Percentiles rank a stretch among this genome's conserved stretches.
phyloP scores from a whole-genome alignment of 768 basidiomycete species.

The Leucosporidium yakuticum region DNA sequence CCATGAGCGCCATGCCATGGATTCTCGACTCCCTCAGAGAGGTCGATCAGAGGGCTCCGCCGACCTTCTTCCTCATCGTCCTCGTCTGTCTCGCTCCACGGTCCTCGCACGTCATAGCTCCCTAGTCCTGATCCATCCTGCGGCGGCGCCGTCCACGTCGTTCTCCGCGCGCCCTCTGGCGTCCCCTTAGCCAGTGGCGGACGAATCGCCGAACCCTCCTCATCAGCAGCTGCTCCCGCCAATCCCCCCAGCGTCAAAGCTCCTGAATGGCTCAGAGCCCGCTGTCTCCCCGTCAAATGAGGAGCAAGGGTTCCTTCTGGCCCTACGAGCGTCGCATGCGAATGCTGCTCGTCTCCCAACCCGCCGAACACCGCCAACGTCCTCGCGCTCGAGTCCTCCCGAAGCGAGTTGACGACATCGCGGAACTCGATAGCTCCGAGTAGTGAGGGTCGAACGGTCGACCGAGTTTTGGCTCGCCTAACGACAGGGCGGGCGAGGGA shows the following conservation, averaged over 20 bases:
- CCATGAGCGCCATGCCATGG: slow-evolving; percentile 15
- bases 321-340: neutral
- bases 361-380: slow-evolving; percentile 29
- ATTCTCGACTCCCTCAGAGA: slow-evolving; percentile 22
- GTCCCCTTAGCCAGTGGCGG: neutral
- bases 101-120: neutral
- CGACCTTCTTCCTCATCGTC: neutral
- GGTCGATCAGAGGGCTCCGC: slow-evolving; percentile 10
- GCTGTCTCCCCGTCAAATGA: no score
- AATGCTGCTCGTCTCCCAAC: slow-evolving; percentile 10
- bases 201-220: neutral
- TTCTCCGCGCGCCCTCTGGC: neutral
- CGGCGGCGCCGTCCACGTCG: neutral
- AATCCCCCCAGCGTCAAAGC: neutral
- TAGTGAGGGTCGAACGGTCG: slow-evolving; percentile 53
- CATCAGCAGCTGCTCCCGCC: neutral
- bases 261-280: neutral
- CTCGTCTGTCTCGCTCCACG: neutral
- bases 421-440: slow-evolving; percentile 94
- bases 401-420: slow-evolving; percentile 75
- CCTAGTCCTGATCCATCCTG: neutral
- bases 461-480: neutral
- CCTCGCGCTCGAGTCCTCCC: slow-evolving; percentile 56
- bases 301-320: neutral
- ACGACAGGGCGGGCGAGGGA: neutral